Percentiles rank a stretch among this genome's conserved stretches.
Conservation (phyloP, 2,329 filamentous ascomycete genomes). For the Ophiostoma sp. region DNA sequence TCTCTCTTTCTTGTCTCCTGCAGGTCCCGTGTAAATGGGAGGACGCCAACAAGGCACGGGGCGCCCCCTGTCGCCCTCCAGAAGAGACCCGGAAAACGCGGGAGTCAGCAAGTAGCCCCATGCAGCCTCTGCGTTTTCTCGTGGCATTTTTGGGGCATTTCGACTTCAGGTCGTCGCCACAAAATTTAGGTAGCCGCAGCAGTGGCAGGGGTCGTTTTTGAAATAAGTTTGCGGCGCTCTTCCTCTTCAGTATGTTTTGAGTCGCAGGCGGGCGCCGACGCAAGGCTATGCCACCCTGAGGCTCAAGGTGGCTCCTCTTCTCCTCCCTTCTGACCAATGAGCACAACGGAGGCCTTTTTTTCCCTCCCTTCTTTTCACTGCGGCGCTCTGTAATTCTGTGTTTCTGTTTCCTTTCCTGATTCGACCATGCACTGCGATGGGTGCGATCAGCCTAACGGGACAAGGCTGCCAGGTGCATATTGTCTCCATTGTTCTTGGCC, state of each 20-base stretch:
- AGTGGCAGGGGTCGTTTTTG: neutral
- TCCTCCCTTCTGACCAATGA: neutral
- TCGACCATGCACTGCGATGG: neutral
- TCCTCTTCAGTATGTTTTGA: neutral
- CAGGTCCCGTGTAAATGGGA: neutral
- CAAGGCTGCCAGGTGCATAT: neutral
- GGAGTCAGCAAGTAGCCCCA: neutral
- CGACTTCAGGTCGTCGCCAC: neutral
- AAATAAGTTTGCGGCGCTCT: neutral
- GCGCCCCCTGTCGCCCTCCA: neutral
- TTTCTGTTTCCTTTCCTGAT: neutral
- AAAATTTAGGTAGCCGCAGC: neutral
- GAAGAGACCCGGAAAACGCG: neutral
- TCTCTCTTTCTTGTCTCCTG: neutral
- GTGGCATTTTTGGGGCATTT: neutral
- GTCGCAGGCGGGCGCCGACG: neutral
- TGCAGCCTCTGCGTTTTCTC: neutral
- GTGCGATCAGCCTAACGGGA: conserved; percentile 8
- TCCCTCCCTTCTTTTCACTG: neutral
- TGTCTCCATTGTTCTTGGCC: neutral
- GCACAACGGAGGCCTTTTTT: neutral
- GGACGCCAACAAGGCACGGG: conserved; percentile 4
- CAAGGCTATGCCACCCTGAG: neutral
- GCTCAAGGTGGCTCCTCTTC: neutral
- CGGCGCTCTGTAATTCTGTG: neutral